Percentiles rank a stretch among this genome's conserved stretches.
Evolutionary conservation across 2,329 filamentous ascomycete genomes (phyloP).

Genomic region (Trichophaea hybrida): DNA sequence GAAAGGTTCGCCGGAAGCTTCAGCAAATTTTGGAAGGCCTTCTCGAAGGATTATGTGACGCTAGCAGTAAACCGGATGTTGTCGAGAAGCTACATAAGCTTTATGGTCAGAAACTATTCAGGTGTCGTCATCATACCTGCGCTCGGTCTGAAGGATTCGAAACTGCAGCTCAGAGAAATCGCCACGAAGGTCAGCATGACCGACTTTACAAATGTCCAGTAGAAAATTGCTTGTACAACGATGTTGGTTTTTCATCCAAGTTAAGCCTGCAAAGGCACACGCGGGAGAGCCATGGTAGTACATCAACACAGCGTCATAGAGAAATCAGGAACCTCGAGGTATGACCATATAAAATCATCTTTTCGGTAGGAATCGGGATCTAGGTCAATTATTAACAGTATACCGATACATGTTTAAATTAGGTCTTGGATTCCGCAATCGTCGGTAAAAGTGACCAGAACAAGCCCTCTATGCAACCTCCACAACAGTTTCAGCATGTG

Average conservation of each 20-base stretch:
- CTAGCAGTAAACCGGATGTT: not conserved
- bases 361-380: too few relatives aligned
- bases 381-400: too few relatives aligned
- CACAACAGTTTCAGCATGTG: slow-evolving; percentile 43
- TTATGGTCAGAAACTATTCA: not conserved
- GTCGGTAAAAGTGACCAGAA: too few relatives aligned
- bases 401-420: too few relatives aligned
- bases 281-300: too few relatives aligned
- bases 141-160: not conserved
- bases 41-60: not conserved
- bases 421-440: too few relatives aligned
- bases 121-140: not conserved
- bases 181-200: not conserved
- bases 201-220: not conserved
- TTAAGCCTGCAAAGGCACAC: not conserved
- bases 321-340: too few relatives aligned
- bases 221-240: not conserved
- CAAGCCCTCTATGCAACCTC: slow-evolving; percentile 35
- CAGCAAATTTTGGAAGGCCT: not conserved
- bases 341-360: too few relatives aligned
- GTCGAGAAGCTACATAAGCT: not conserved
- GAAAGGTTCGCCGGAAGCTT: not conserved
- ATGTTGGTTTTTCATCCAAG: not conserved
- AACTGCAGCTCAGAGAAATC: not conserved
- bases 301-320: too few relatives aligned